phyloP scores from a whole-genome alignment of 73 alveolate species.

The Paramecium sexaurelia region DNA sequence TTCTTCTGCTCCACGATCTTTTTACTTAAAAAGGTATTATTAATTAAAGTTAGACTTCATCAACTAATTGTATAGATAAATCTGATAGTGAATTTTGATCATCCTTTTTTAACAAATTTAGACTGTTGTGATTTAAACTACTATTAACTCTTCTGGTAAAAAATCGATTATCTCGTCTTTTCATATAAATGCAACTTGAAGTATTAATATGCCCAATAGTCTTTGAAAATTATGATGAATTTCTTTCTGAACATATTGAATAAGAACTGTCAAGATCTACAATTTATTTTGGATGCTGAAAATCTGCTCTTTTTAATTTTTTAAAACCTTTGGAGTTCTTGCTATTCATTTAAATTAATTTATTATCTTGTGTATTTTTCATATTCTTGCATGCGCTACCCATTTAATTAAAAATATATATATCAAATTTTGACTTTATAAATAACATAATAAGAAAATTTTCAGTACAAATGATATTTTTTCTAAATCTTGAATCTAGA shows the following conservation, averaged over 20 bases:
- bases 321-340: not conserved
- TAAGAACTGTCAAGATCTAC: not conserved
- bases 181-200: not conserved
- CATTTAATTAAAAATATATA: not conserved
- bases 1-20: not conserved
- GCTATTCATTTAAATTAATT: not conserved
- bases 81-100: not conserved
- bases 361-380: not conserved
- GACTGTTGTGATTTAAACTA: not conserved
- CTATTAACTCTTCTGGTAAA: not conserved
- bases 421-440: not conserved
- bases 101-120: not conserved
- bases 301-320: not conserved
- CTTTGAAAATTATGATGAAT: not conserved
- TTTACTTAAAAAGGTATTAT: not conserved
- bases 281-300: not conserved
- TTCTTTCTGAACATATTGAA: not conserved
- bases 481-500: not conserved
- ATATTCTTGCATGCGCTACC: not conserved
- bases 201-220: slow-evolving; percentile 6
- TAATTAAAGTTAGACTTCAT: not conserved
- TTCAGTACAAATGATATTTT: not conserved
- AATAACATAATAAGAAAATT: not conserved
- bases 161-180: not conserved
- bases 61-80: not conserved